Base-by-base conservation (phyloP, 148 eudicot species). In the Camellia lanceoleosa region DNA sequence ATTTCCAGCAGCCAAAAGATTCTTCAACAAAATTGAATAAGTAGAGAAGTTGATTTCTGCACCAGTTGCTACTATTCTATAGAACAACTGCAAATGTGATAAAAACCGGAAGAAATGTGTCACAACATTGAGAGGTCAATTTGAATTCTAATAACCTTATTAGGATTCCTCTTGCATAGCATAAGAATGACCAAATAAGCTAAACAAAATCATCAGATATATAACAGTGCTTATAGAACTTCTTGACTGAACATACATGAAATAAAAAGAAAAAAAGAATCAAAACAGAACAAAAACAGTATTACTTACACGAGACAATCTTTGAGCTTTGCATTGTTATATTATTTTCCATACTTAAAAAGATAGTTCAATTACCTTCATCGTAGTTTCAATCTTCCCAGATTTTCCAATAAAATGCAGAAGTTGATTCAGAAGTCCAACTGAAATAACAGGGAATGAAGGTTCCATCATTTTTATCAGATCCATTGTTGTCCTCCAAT, bases 341-440 rank as follows among this genome's bases (percentile, higher is more conserved):
- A 20, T 41, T 43, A 58, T n/a, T 56, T 74, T 16, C 43, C 49
- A 16, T 2, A n/a, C 76, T 13, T 23, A 63, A 18, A 38, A 23
- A 49, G 20, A 7, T 43, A 51, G 11, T 49, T 76, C 65, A 60
- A 38, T 78, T 86, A 96, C 99, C 99, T 91, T 96, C 92, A 96
- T 92, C 98, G 91, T 93, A 80, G 81, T 85, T 80, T 94, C 98
- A 38, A 82, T 82, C 81, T 90, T 96, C 84, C 99, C 99, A 77
- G 86, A 84, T 87, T 90, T 93, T 78, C 99, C 99, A 78, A 93
- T 83, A 75, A 87, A 86, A 79, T 89, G 92, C 81, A 96, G 82
- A 82, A 96, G 85, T 74, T 89, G 97, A 88, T 96, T 93, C 77
- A 92, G 75, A 84, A 89, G 82, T 80, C 99, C 99, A 30, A 86